Base-by-base conservation (phyloP, 768 basidiomycete species). In the Phaeotremella skinneri region DNA sequence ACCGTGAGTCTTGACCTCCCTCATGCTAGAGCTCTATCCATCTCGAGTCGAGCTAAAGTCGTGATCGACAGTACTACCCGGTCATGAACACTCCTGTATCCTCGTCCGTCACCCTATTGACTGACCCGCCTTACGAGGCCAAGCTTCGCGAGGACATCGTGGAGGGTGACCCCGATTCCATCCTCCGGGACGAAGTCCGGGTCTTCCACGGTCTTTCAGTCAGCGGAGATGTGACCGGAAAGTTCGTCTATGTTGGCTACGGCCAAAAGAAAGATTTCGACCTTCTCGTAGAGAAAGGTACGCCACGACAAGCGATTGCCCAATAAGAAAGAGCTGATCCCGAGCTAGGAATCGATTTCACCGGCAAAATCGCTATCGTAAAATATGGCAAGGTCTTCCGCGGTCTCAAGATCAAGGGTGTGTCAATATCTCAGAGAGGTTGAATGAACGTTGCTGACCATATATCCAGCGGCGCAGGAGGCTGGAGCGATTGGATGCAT, bases 131-230 rank as follows among this genome's bases (percentile, higher is more conserved):
- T 39, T 89, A 89, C 87, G 80, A 79, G 41, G 90, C 91, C 20
- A 83, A 87, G 63, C 79, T 96, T 1, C 81, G 83, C 61, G 89
- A 90, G 68, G 80, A 83, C 26, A 88, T 87, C 65, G 87, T 91
- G 60, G 82, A 83, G 2, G 79, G 82, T 2, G 93, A 97, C 68
- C 81, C 83, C 23, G 85, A 87, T 56, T 88, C 89, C 4, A 81
- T 84, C 60, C 85, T 87, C 65, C 82, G 81, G 52, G 80, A 87
- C 57, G 80, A 83, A 21, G 82, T 92, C 14, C 85, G 88, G 0
- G 78, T 87, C n/a, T 98, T 88, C 84, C 91, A 93, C 76, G 92
- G 90, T 3, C 78, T 90, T 13, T 90, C 88, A 66, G 82, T 82
- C 47, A 84, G 83, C 45, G 93, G 93, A 1, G 84, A 86, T 59